These are phyloP conservation scores for Cladophialophora bantiana DNA, from an alignment of 2,329 filamentous ascomycete species.

Conservation along the genomic window DNA sequence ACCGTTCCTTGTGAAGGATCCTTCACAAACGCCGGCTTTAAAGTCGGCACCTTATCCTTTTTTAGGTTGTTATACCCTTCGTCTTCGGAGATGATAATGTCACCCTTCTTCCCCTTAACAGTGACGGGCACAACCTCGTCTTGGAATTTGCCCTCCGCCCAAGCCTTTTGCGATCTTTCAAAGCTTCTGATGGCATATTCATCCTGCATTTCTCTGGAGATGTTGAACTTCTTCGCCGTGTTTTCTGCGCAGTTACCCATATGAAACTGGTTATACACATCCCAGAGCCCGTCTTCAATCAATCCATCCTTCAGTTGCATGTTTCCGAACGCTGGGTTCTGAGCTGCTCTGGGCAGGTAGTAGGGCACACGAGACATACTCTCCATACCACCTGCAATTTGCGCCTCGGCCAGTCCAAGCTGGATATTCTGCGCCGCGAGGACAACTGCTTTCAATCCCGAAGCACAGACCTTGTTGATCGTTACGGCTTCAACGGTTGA, in stretches of 20 bases:
- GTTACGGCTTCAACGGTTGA: constrained; percentile 85
- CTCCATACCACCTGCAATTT: constrained; percentile 96
- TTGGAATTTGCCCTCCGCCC: constrained; percentile 80
- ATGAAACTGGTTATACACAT: constrained; percentile 95
- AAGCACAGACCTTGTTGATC: constrained; percentile 98
- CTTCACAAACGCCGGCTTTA: constrained; percentile 90
- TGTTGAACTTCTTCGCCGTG: constrained; percentile 83
- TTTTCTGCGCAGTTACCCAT: constrained; percentile 98
- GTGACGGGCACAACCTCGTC: constrained; percentile 92
- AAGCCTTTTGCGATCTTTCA: constrained; percentile 86
- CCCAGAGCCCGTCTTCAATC: constrained; percentile 92
- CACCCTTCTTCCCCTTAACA: constrained; percentile 82
- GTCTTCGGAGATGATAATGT: constrained; percentile 78
- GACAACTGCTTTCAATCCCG: constrained; percentile 88
- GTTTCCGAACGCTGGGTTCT: constrained; percentile 84
- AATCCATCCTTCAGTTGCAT: constrained; percentile 88
- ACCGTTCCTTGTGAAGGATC: constrained; percentile 82
- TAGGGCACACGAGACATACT: constrained; percentile 96
- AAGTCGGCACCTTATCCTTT: constrained; percentile 79
- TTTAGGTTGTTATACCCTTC: constrained; percentile 90
- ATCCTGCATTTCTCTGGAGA: constrained; percentile 87
- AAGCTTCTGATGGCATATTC: constrained; percentile 89
- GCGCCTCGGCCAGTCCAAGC: constrained; percentile 84
- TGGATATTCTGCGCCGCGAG: constrained; percentile 95
- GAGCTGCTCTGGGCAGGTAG: constrained; percentile 82